Conservation (phyloP, 1,284 basidiomycete genomes). For the Tremellales sp. region DNA sequence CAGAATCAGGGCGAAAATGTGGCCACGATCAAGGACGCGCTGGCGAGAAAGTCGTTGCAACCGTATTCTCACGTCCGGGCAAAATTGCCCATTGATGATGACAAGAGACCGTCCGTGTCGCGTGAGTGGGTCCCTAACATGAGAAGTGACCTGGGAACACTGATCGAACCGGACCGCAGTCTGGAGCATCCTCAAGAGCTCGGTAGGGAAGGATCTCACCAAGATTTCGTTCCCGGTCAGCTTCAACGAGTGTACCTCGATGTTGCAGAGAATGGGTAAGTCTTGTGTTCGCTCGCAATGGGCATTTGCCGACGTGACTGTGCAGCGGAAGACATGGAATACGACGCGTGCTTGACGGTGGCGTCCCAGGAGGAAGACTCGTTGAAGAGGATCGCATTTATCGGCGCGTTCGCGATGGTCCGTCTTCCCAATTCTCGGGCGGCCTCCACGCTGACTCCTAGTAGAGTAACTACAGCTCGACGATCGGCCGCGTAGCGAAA, state of each 20-base stretch:
- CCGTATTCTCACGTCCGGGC: conserved; percentile 69
- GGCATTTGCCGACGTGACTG: conserved; percentile 24
- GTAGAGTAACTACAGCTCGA: conserved; percentile 86
- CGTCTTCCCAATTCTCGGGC: background rate
- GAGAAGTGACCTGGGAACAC: background rate
- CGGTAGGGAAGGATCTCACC: conserved; percentile 95
- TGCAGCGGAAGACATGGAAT: conserved; percentile 88
- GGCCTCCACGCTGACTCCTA: too few species aligned
- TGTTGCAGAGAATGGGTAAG: conserved; percentile 67
- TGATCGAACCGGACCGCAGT: too few species aligned
- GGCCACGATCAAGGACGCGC: conserved; percentile 39
- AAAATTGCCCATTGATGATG: conserved; percentile 64
- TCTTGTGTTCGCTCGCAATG: conserved; percentile 50
- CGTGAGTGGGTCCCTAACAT: conserved; percentile 25
- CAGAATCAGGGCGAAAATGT: conserved; percentile 16
- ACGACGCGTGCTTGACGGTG: conserved; percentile 76
- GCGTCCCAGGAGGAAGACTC: conserved; percentile 75
- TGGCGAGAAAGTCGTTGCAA: conserved; percentile 58
- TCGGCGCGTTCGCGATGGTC: conserved; percentile 90
- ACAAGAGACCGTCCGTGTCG: conserved; percentile 83
- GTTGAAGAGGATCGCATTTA: conserved; percentile 80
- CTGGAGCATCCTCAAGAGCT: conserved; percentile 93
- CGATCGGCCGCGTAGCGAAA: conserved; percentile 91
- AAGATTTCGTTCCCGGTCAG: conserved; percentile 90
- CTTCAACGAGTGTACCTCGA: conserved; percentile 95